phyloP scores from a whole-genome alignment of 371 early-diverging fungal genomes.

The Rhizopus arrhizus region DNA sequence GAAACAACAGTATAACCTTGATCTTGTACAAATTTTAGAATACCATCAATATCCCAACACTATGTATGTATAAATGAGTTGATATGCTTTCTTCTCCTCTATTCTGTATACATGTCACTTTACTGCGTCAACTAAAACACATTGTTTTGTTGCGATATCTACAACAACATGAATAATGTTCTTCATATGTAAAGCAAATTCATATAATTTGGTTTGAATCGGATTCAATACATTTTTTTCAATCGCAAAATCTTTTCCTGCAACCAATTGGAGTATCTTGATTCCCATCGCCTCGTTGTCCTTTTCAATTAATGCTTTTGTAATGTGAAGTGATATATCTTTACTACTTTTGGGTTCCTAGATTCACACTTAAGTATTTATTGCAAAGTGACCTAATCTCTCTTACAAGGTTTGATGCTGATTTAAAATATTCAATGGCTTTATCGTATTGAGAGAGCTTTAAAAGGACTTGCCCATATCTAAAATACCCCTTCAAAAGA shows the following conservation, averaged over 20 bases:
- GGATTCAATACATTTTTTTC: conserved; percentile 56
- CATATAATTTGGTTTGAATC: conserved; percentile 73
- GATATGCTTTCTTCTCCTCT: not conserved
- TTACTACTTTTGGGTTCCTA: conserved; percentile 58
- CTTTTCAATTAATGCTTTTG: conserved; percentile 57
- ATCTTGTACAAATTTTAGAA: conserved; percentile 61
- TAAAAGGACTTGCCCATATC: conserved; percentile 70
- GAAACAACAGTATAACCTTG: conserved; percentile 71
- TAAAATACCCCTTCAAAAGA: conserved; percentile 65
- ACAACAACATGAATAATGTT: conserved; percentile 83
- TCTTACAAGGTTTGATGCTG: conserved; percentile 50
- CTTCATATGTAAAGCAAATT: conserved; percentile 79
- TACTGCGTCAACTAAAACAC: conserved; percentile 80
- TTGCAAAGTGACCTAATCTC: not conserved
- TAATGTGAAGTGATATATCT: conserved; percentile 54
- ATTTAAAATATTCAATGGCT: conserved; percentile 62
- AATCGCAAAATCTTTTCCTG: conserved; percentile 72
- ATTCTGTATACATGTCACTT: conserved; percentile 10
- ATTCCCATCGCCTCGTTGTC: conserved; percentile 63
- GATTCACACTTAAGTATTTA: not conserved
- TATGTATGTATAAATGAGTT: conserved; percentile 11
- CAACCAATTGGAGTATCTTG: conserved; percentile 65
- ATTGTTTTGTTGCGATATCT: conserved; percentile 64
- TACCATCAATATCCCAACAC: conserved; percentile 90
- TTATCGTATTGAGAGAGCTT: conserved; percentile 57